Base-by-base conservation (phyloP, 2,329 filamentous ascomycete species). In the Penicillium glabrum region DNA sequence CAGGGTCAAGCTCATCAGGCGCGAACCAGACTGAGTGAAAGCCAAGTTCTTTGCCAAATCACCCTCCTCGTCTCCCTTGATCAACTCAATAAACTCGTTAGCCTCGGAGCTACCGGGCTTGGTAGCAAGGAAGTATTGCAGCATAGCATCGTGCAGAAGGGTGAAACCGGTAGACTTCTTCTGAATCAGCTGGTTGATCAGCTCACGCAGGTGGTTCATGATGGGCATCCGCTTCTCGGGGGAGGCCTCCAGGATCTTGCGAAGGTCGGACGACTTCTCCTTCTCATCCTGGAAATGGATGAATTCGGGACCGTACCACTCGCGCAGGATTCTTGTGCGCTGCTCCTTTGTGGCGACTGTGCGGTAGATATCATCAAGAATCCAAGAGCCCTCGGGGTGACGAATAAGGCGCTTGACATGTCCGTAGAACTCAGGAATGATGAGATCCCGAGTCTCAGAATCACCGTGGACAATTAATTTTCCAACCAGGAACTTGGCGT, bases 161-260 rank as follows among this genome's bases (percentile, higher is more conserved):
- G 93, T 98, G 77, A 99, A 98, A 10, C 91, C 93, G 1, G 91
- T 96, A 78, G 95, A 88, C 78, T 95, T 95, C 84, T 99, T 99
- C 77, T 99, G 93, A 47, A 98, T 84, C 43, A 99, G 84, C 60
- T 89, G 86, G 76, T 97, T 96, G 80, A 96, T 95, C 77, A 96
- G 85, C 64, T 91, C 89, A 62, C 88, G 83, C 53, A 98, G 81
- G 70, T 90, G 89, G 71, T 89, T 89, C 87, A 98, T 90, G 63
- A 97, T 93, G 0, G 91, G 86, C 14, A 84, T 86, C 60, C 91
- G 86, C 82, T 98, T 98, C 78, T 92, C 91, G 1, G 93, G 91
- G 50, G 88, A 85, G 51, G 85, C 82, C 58, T 86, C 83, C 37
- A 99, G 77, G 51, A 99, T 95, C 60, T 84, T 77, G 39, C 85